Evolutionary conservation across 768 basidiomycete genomes (phyloP), one percentile per base, ranked within the genome.

Genomic region (Trametes cinnabarina): DNA sequence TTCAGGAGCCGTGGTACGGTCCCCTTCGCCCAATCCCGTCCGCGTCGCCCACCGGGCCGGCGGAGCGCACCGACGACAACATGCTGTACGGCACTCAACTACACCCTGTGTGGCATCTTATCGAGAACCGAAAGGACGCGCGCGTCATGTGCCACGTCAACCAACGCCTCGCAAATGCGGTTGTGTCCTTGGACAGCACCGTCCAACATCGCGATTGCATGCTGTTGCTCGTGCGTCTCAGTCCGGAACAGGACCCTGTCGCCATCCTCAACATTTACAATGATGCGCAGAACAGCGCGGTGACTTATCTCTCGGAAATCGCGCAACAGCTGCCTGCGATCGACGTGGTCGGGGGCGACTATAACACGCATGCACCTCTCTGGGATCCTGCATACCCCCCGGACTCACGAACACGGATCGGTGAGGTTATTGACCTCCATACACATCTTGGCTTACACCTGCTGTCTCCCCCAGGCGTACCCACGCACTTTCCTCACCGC

Each of bases 1-100:
- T 51, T 2, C 50, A 51, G n/a, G 50, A 51, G 39, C 50, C 50
- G 2, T 51, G 50, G 50, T 51, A 40, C n/a, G 50, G 50, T 4
- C 39, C 50, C 7, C 35, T 51, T 12, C 50, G 50, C 4, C 50
- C 50, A 4, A 51, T 51, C 17, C 50, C 50, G 14, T 51, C 50
- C 2, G 50, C 50, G 2, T 40, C 39, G 2, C 50, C 50, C 25
- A 32, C 39, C 10, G 50, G 50, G 17, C 50, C 50, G 14, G 50
- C 50, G 3, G 50, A 51, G 23, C 37, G 50, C 2, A 51, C 50
- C 15, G 39, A 51, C 1, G 26, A 51, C 17, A 51, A 51, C 19
- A 51, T 51, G 50, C 39, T 51, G 1, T 51, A 51, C 35, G 50
- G 50, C 37, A 51, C 50, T 2, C 50, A 51, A 23, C 39, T 51